Evolutionary conservation across 257 asterid species (phyloP).

Genomic region (Echites panduratus): DNA sequence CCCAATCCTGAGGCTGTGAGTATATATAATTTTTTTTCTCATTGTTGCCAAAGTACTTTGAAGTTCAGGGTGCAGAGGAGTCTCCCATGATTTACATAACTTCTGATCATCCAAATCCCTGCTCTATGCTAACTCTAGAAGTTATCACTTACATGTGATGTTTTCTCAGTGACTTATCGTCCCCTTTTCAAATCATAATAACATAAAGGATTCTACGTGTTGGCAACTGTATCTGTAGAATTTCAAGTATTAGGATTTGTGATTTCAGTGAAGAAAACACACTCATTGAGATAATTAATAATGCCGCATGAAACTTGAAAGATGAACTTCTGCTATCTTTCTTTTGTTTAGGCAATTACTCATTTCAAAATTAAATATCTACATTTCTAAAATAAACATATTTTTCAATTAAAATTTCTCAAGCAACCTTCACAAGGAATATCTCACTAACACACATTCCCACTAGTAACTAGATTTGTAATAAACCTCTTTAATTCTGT

Average conservation of each 20-base stretch:
- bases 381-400: no score
- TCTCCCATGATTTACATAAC: neutral
- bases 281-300: neutral
- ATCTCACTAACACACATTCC: neutral
- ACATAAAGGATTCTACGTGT: neutral
- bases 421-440: neutral
- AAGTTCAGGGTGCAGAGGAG: neutral
- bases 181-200: neutral
- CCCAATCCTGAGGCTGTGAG: slow-evolving; percentile 81
- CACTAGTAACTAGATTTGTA: neutral
- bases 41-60: neutral
- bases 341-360: neutral
- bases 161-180: neutral
- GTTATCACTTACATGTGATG: neutral
- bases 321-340: neutral
- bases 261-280: neutral
- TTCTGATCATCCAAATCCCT: neutral
- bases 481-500: neutral
- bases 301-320: neutral
- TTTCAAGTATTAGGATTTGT: neutral
- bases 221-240: neutral
- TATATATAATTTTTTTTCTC: slow-evolving; percentile 7
- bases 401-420: neutral
- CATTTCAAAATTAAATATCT: neutral
- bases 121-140: neutral